Conservation (phyloP, 2,329 filamentous ascomycete species). For the Periconia sp. region DNA sequence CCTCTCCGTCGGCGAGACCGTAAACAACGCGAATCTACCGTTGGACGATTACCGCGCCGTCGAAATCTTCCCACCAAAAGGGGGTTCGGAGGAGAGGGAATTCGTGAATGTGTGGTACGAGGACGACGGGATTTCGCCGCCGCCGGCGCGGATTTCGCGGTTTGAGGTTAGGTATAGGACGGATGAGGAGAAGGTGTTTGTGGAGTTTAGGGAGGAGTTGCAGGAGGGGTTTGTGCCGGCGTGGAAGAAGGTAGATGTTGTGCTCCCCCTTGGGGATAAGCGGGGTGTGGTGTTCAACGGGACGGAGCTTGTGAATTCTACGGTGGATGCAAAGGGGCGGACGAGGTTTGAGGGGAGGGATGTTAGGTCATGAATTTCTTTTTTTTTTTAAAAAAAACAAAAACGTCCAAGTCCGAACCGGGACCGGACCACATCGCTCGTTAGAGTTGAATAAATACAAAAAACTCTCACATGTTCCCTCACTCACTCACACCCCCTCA, state of each 20-base stretch:
- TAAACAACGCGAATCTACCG: constrained; percentile 49
- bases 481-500: too few relatives aligned
- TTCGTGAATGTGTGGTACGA: constrained; percentile 56
- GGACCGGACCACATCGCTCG: too few relatives aligned
- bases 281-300: constrained; percentile 37
- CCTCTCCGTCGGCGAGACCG: constrained; percentile 53
- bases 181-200: constrained; percentile 47
- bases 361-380: neutral
- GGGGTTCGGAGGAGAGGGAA: constrained; percentile 37
- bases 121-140: constrained; percentile 58
- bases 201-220: constrained; percentile 46
- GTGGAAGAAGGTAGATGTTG: constrained; percentile 54
- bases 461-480: too few relatives aligned
- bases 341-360: neutral
- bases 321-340: neutral
- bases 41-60: constrained; percentile 59
- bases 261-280: constrained; percentile 55
- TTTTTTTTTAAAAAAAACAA: too few relatives aligned
- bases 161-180: constrained; percentile 32
- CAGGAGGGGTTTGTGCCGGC: constrained; percentile 49
- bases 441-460: too few relatives aligned
- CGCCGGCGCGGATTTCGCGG: constrained; percentile 29
- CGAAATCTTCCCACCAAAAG: constrained; percentile 58
- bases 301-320: neutral
- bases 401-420: too few relatives aligned